Evolutionary conservation across 805 yeast genomes (phyloP).

Genomic region (Starmerella apicola): DNA sequence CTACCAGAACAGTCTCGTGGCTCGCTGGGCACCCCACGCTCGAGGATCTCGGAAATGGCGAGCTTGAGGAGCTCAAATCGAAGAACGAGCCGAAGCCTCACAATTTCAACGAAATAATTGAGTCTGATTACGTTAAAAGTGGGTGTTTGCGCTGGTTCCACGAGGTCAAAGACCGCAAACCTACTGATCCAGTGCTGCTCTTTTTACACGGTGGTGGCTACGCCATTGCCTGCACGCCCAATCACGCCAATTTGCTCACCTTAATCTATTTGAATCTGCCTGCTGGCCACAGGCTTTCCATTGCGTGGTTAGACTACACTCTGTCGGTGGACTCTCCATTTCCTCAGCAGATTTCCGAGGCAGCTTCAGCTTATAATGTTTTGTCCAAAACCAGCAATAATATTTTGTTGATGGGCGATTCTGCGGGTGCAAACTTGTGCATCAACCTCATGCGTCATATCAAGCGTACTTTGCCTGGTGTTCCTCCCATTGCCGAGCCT

Average conservation of each 20-base stretch:
- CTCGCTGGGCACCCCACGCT: too few species aligned
- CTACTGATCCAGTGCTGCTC: conserved; percentile 19
- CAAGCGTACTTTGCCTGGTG: conserved; percentile 1
- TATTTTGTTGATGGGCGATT: conserved; percentile 24
- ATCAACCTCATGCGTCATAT: conserved; percentile 12
- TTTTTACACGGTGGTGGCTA: conserved; percentile 23
- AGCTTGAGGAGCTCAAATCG: too few species aligned
- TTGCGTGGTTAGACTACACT: conserved; percentile 24
- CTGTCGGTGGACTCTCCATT: conserved; percentile 14
- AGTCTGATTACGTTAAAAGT: conserved; percentile 1
- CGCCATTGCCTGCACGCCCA: conserved; percentile 4
- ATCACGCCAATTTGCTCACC: conserved; percentile 6
- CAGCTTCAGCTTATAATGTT: conserved; percentile 15
- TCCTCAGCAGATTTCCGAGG: conserved; percentile 24
- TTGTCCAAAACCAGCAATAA: conserved; percentile 14
- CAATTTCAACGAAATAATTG: conserved; percentile 2
- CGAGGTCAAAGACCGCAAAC: conserved; percentile 13
- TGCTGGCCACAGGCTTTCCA: conserved; percentile 17
- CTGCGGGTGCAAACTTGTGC: conserved; percentile 25
- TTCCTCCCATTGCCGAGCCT: background rate
- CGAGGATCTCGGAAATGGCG: too few species aligned
- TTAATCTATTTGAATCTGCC: conserved; percentile 4
- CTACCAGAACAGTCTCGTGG: too few species aligned
- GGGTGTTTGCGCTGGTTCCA: conserved; percentile 15
- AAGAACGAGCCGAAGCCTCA: too few species aligned